Evolutionary conservation across 2,329 filamentous ascomycete species (phyloP), one percentile per base, ranked within the genome.

Genomic region (Malbranchea zuffiana): DNA sequence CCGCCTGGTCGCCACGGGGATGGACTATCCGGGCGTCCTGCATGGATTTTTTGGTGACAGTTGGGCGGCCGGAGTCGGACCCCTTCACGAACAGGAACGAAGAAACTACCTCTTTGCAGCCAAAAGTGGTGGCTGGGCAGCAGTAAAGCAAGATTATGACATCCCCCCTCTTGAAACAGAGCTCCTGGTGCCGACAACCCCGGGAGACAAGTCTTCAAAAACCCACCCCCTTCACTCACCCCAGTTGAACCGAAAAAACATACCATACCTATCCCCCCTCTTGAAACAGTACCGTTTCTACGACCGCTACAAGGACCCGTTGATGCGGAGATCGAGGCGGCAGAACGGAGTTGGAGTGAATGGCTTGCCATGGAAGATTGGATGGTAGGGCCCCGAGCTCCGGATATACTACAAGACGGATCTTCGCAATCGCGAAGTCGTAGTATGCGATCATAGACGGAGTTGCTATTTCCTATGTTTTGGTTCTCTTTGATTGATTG

Each of bases 351-450:
- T 42, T 98, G 90, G 90, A 92, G 85, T 55, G 80, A 88, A 51
- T 96, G 88, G 88, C 65, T 95, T 20, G 84, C 84, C 8, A 92
- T 95, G 84, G 85, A 94, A 59, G 88, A 95, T 59, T 96, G 88
- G 88, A 93, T 94, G 86, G 67, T 95, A n/a, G 87, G 87, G 2
- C 82, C 83, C 1, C 67, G 83, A 43, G 79, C 80, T 20, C 82
- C 80, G 5, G 67, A 68, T 44, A 47, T 47, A 4, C 48, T 63
- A 15, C 50, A 52, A 29, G 60, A 61, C 34, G 58, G 55, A 3
- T 61, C 60, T 20, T 53, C 55, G 19, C 47, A 47, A 16, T 57
- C 57, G 17, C 51, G 51, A 37, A 49, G 53, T 18, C 51, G 53
- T 23, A 57, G 54, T 41, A 39, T 55, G 8, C 50, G 53, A 28